phyloP scores from a whole-genome alignment of 2,329 filamentous ascomycete genomes.

The Paraphoma sp. region DNA sequence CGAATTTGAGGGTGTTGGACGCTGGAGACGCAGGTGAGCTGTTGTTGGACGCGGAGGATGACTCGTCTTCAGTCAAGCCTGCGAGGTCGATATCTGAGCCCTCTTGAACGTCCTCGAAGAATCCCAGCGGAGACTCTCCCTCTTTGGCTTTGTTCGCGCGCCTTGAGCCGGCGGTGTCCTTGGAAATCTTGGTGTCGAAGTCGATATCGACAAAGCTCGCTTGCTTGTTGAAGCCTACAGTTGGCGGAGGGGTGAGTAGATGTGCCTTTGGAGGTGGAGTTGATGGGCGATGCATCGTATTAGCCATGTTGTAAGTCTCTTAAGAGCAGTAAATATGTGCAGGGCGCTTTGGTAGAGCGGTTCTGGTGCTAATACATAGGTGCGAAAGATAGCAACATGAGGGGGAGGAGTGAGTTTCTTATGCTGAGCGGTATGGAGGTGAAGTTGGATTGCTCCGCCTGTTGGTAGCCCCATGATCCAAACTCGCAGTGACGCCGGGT shows the following conservation, averaged over 20 bases:
- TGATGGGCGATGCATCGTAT: slow-evolving; percentile 2
- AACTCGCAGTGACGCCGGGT: slow-evolving; percentile 6
- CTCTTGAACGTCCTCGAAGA: slow-evolving; percentile 16
- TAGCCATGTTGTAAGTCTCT: slow-evolving; percentile 2
- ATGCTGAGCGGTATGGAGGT: slow-evolving; percentile 8
- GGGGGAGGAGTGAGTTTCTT: neutral
- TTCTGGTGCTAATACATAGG: neutral
- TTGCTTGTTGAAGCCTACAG: slow-evolving; percentile 13
- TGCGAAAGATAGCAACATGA: neutral
- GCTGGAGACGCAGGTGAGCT: neutral
- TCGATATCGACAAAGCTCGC: slow-evolving; percentile 7
- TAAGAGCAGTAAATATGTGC: neutral
- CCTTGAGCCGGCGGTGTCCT: neutral
- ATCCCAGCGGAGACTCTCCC: slow-evolving; percentile 6
- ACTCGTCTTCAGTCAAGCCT: slow-evolving; percentile 2
- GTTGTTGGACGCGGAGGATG: neutral
- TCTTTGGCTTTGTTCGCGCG: neutral
- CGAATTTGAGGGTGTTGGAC: neutral
- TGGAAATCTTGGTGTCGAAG: neutral
- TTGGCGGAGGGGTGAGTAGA: slow-evolving; percentile 29
- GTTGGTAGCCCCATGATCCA: neutral
- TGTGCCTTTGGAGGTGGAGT: slow-evolving; percentile 15
- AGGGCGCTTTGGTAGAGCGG: neutral
- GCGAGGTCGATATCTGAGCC: slow-evolving; percentile 10
- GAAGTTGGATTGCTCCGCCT: slow-evolving; percentile 2